These are phyloP conservation scores for Populus nigra DNA, from an alignment of 345 rosid genomes.

Conservation along the genomic window DNA sequence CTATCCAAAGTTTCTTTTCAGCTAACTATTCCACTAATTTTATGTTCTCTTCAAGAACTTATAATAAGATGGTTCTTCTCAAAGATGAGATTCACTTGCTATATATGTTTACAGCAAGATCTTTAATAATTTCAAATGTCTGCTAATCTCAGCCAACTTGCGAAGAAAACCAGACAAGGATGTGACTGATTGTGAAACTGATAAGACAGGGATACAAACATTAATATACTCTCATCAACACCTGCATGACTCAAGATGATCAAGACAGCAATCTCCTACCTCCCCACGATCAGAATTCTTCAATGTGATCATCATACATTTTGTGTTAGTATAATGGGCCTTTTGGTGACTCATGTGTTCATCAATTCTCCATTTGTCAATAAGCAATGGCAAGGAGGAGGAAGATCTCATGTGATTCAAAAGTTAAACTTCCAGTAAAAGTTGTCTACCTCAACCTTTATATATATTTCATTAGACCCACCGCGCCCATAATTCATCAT, in stretches of 20 bases:
- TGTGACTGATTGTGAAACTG: neutral
- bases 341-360: neutral
- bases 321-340: no score
- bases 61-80: neutral
- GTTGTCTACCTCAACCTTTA: neutral
- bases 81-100: neutral
- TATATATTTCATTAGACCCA: neutral
- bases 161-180: neutral
- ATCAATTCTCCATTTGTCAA: no score
- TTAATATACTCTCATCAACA: neutral
- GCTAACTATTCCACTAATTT: neutral
- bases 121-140: neutral
- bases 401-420: neutral
- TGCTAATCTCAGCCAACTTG: neutral
- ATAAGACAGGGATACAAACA: neutral
- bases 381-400: neutral
- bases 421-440: neutral
- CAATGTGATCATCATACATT: neutral
- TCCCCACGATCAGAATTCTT: neutral
- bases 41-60: neutral
- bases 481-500: neutral
- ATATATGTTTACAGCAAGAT: neutral
- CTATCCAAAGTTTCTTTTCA: no score
- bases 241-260: neutral
- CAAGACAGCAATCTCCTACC: neutral